Evolutionary conservation across 169 alveolate genomes (phyloP).

Genomic region (Sarcocystis neurona): DNA sequence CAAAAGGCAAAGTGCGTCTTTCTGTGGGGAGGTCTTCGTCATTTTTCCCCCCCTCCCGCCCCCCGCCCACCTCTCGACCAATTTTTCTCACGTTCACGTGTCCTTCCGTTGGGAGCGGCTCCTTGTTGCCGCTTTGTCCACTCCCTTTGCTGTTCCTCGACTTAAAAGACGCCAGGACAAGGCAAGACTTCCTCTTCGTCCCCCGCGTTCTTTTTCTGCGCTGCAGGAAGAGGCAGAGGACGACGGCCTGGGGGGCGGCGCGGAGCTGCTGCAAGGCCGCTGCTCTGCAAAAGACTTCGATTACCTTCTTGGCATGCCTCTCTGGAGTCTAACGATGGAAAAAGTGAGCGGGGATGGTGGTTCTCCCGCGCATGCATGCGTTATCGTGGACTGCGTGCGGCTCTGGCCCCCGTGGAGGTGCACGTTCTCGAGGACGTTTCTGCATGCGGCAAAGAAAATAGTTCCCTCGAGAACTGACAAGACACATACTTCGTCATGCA

Average conservation of each 20-base stretch:
- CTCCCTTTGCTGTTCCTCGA: not conserved
- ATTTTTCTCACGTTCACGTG: not conserved
- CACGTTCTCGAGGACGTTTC: too few relatives aligned
- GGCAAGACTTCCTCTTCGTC: not conserved
- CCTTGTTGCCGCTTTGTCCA: not conserved
- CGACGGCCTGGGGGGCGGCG: not conserved
- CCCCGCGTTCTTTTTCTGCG: not conserved
- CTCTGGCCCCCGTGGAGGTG: too few relatives aligned
- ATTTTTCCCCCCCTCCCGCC: too few relatives aligned
- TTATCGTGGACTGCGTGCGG: not conserved
- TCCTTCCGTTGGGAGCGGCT: not conserved
- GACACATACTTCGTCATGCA: too few relatives aligned
- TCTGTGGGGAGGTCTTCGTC: too few relatives aligned
- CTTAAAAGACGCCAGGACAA: too few relatives aligned
- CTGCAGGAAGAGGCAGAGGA: too few relatives aligned
- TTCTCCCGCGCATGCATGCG: not conserved
- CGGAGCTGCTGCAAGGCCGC: not conserved
- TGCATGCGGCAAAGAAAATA: too few relatives aligned
- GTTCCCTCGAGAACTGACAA: too few relatives aligned
- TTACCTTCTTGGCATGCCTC: slow-evolving; percentile 94
- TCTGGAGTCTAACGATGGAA: slow-evolving; percentile 94
- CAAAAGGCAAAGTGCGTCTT: too few relatives aligned
- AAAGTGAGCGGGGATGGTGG: slow-evolving; percentile 74
- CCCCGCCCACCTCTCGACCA: too few relatives aligned
- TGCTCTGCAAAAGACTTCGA: slow-evolving; percentile 79